Percentiles rank a stretch among this genome's conserved stretches.
Conservation (phyloP, 306 rosid genomes). For the Gleditsia sinensis region DNA sequence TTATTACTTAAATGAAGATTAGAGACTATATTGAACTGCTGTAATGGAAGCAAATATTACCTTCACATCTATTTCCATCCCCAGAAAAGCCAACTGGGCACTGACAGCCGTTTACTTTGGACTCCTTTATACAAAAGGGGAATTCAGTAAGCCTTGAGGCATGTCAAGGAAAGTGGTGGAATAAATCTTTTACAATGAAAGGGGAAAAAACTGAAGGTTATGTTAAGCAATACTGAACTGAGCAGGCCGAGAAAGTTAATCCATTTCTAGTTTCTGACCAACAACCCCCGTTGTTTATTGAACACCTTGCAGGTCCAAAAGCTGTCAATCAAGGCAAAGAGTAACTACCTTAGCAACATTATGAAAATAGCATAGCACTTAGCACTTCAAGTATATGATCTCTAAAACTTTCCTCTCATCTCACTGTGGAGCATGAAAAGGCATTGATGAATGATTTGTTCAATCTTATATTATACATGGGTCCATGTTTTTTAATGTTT, state of each 20-base stretch:
- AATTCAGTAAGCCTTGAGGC: conserved; percentile 38
- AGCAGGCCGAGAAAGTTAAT: conserved; percentile 75
- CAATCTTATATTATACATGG: neutral
- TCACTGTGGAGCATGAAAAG: too few species aligned
- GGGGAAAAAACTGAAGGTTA: conserved; percentile 11
- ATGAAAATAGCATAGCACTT: conserved; percentile 2
- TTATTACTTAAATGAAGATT: neutral
- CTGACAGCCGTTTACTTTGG: conserved; percentile 60
- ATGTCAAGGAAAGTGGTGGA: conserved; percentile 1
- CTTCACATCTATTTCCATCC: conserved; percentile 72
- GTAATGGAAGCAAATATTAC: conserved; percentile 43
- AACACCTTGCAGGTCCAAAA: conserved; percentile 91
- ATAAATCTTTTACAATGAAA: conserved; percentile 8
- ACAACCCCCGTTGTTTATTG: conserved; percentile 85
- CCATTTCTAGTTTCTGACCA: conserved; percentile 69
- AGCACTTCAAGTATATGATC: neutral
- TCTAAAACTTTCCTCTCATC: conserved; percentile 8
- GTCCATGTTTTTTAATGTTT: neutral
- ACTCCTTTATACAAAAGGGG: conserved; percentile 49
- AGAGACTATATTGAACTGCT: neutral
- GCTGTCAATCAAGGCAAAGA: conserved; percentile 54
- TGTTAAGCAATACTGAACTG: conserved; percentile 71
- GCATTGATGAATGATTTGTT: neutral
- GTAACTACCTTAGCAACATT: conserved; percentile 26
- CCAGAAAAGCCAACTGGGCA: conserved; percentile 81